Evolutionary conservation across 2,329 filamentous ascomycete species (phyloP), one percentile per base, ranked within the genome.

Genomic region (Gliomastix tumulicola): DNA sequence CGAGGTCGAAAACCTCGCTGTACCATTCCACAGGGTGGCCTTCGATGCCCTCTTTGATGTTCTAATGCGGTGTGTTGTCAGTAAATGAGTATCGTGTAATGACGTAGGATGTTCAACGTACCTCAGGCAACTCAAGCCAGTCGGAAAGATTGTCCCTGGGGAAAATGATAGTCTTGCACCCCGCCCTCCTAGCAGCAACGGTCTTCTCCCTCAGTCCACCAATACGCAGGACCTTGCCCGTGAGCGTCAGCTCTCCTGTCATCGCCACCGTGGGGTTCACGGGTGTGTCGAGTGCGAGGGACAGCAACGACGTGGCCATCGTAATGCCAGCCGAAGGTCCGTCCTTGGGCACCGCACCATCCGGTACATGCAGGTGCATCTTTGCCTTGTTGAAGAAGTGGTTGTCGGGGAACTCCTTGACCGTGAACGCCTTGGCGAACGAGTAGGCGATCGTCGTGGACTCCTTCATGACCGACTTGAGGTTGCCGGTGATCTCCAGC

Each of bases 401-500:
- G 62, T 98, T 98, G 40, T 88, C 81, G 1, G 88, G 82, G 66
- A 89, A 98, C 28, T 84, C 67, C 53, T 79, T 82, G 7, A 84
- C 88, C 73, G 97, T 81, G 41, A 90, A 71, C 1, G 88, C 82
- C 66, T 97, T 97, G 51, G 88, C 82, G 54, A 95, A 98, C 1
- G 88, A 94, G 68, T 98, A 97, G 32, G 92, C 94, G 46, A 98
- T 96, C 3, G 79, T 72, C 0, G 88, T 92, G 3, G 89, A 96
- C 64, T 98, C 92, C 65, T 96, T 97, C 94, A 98, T 98, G 27
- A 98, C 92, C 13, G 79, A 78, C 67, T 95, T 92, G 34, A 98
- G 73, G 55, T 97, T 97, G 41, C 92, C 92, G 0, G 92, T 98
- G 41, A 89, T 88, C 54, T 95, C 87, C 30, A 98, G 70, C 15